Conservation (phyloP, 306 rosid species). For the Lathyrus aphaca region DNA sequence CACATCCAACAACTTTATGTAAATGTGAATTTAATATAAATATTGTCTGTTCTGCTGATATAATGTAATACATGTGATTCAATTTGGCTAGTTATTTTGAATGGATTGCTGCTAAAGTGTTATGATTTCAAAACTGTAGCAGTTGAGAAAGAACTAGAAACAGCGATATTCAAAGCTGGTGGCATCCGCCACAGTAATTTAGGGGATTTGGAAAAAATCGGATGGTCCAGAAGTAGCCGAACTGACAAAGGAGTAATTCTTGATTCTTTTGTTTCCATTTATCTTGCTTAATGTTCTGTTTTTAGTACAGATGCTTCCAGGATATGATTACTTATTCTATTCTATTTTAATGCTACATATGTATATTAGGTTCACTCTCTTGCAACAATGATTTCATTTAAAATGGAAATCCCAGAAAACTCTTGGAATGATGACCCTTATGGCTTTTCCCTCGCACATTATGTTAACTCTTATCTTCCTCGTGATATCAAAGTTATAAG, state of each 20-base stretch:
- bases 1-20: background rate
- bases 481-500: constrained; percentile 66
- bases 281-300: background rate
- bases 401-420: constrained; percentile 84
- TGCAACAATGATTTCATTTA: constrained; percentile 78
- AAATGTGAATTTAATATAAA: background rate
- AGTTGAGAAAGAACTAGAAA: constrained; percentile 82
- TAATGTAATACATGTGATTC: constrained; percentile 29
- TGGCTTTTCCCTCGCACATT: constrained; percentile 68
- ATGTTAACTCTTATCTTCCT: constrained; percentile 77
- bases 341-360: constrained; percentile 27
- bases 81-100: constrained; percentile 41
- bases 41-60: background rate
- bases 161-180: constrained; percentile 83
- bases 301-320: background rate
- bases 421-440: constrained; percentile 76
- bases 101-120: constrained; percentile 42
- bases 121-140: constrained; percentile 64
- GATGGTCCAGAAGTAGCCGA: constrained; percentile 94
- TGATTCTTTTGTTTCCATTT: constrained; percentile 27
- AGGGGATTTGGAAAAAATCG: constrained; percentile 75
- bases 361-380: constrained; percentile 77
- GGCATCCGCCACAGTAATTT: constrained; percentile 80
- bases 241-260: constrained; percentile 91
- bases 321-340: constrained; percentile 4